Evolutionary conservation across 495 filamentous ascomycete species (phyloP).

Genomic region (Bombardia bombarda): DNA sequence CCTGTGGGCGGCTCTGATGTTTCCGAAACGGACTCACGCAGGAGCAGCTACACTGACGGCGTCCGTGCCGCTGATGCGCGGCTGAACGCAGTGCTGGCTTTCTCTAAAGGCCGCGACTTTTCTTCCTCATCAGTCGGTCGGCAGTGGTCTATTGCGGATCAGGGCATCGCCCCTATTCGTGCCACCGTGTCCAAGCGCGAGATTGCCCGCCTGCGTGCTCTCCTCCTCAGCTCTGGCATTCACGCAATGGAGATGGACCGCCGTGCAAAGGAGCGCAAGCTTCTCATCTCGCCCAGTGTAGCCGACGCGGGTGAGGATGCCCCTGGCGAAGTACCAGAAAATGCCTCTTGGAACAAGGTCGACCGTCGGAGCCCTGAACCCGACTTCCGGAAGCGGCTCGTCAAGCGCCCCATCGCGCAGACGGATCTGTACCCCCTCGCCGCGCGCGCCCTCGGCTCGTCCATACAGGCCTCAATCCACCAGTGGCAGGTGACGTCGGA

Average conservation of each 20-base stretch:
- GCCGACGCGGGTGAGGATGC: too few relatives aligned
- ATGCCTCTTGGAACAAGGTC: constrained; percentile 27
- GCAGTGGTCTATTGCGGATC: constrained; percentile 67
- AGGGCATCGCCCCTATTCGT: constrained; percentile 24
- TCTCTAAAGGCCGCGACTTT: constrained; percentile 13
- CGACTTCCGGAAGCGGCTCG: constrained; percentile 6
- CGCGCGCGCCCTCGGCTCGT: constrained; percentile 50
- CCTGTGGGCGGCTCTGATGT: constrained; percentile 19
- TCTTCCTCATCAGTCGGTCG: constrained; percentile 24
- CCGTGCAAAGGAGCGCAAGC: constrained; percentile 45
- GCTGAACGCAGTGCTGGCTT: constrained; percentile 20
- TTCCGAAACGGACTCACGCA: constrained; percentile 29
- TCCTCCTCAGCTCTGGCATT: constrained; percentile 75
- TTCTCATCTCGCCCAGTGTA: constrained; percentile 12
- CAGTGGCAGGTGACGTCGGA: constrained; percentile 47
- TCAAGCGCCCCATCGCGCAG: constrained; percentile 44
- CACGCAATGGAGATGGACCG: constrained; percentile 73
- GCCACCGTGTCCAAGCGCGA: constrained; percentile 51
- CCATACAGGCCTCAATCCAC: constrained; percentile 47
- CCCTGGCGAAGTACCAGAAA: neutral
- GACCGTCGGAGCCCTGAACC: constrained; percentile 20
- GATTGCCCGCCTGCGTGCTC: constrained; percentile 61
- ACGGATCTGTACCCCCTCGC: constrained; percentile 62
- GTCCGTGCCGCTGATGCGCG: constrained; percentile 14
- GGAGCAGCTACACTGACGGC: constrained; percentile 12